Conservation (phyloP, 1,139 yeast genomes). For the Zygotorulaspora mrakii region DNA sequence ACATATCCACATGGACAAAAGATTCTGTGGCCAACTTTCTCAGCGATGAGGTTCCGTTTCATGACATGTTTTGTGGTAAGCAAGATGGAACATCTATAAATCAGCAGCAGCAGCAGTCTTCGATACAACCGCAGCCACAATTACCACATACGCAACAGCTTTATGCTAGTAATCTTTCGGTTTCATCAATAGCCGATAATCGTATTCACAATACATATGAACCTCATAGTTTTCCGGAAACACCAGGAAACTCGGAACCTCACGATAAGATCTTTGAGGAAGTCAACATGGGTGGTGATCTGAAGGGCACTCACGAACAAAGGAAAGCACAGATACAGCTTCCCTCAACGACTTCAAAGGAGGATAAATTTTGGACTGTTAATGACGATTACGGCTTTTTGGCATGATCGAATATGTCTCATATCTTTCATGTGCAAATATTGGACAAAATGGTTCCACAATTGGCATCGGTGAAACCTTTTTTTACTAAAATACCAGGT, state of each 20-base stretch:
- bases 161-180: not conserved
- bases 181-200: not conserved
- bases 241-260: not conserved
- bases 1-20: constrained; percentile 56
- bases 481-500: too few species aligned
- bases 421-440: not conserved
- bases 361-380: constrained; percentile 44
- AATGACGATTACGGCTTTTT: constrained; percentile 45
- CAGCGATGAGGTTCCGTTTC: constrained; percentile 13
- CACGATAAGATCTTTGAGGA: not conserved
- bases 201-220: not conserved
- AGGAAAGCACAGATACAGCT: constrained; percentile 2
- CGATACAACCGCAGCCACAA: too few species aligned
- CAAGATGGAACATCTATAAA: not conserved
- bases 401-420: constrained; percentile 28
- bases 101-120: constrained; percentile 1
- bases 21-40: constrained; percentile 28
- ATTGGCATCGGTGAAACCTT: too few species aligned
- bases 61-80: not conserved
- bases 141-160: not conserved
- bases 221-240: not conserved
- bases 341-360: constrained; percentile 9
- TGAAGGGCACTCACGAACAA: constrained; percentile 4
- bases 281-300: not conserved
- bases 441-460: too few species aligned